These are phyloP conservation scores for Cystofilobasidium macerans DNA, from an alignment of 768 basidiomycete genomes.

Conservation along the genomic window DNA sequence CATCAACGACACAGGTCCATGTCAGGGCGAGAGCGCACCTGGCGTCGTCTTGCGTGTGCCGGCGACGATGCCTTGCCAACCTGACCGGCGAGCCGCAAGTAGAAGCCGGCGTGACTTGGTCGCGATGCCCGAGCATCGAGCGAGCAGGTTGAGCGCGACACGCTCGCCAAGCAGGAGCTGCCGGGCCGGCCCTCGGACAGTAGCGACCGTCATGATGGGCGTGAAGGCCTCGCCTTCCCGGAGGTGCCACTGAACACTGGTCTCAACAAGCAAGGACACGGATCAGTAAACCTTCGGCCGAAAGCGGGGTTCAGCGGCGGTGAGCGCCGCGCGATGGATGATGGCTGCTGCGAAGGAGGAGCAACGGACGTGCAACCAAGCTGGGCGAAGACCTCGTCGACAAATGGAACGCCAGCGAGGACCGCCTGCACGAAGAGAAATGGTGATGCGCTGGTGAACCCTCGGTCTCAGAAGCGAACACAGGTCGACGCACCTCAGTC, in stretches of 20 bases:
- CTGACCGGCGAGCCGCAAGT: conserved; percentile 62
- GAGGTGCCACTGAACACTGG: conserved; percentile 86
- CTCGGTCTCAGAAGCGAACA: not conserved
- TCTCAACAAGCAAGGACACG: not conserved
- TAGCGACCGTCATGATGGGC: conserved; percentile 64
- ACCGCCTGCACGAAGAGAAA: conserved; percentile 42
- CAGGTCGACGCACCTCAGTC: conserved; percentile 40
- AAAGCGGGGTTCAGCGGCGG: not conserved
- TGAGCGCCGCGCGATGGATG: not conserved
- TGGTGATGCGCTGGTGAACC: not conserved
- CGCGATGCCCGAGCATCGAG: conserved; percentile 92
- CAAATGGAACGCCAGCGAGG: conserved; percentile 89
- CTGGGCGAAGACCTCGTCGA: conserved; percentile 80
- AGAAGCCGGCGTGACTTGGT: conserved; percentile 74
- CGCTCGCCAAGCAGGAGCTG: conserved; percentile 83
- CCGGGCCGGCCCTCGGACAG: conserved; percentile 78
- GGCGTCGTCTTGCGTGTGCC: conserved; percentile 97
- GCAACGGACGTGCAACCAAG: conserved; percentile 71
- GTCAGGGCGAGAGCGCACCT: no score
- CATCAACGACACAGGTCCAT: not conserved
- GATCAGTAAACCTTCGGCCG: no score
- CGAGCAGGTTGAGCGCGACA: conserved; percentile 81
- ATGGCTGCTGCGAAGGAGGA: not conserved
- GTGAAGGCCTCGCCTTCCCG: conserved; percentile 70
- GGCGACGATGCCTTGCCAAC: conserved; percentile 78